Percentiles rank a stretch among this genome's conserved stretches.
These are phyloP conservation scores for Malus hybrid DNA, from an alignment of 331 rosid species.

Conservation along the genomic window DNA sequence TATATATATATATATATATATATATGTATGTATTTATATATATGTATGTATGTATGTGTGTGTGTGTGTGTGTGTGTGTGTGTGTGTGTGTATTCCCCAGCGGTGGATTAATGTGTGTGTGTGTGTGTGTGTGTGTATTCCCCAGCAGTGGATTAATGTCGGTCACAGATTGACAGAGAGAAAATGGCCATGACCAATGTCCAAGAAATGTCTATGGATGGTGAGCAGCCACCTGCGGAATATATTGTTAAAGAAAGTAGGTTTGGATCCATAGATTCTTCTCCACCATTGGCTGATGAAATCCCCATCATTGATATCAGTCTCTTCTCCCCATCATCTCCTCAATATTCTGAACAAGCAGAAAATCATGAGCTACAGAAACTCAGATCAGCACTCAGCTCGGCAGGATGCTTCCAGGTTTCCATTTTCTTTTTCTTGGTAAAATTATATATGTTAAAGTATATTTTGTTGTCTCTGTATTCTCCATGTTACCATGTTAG, in stretches of 20 bases:
- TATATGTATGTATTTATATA: too few species aligned
- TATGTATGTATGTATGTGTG: too few species aligned
- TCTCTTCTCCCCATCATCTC: constrained; percentile 14
- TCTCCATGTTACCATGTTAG: too few species aligned
- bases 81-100: too few species aligned
- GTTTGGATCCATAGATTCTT: constrained; percentile 3
- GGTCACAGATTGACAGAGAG: too few species aligned
- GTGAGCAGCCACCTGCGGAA: constrained; percentile 6
- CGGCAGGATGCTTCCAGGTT: constrained; percentile 61
- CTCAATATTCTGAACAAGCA: background rate
- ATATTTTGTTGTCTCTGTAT: too few species aligned
- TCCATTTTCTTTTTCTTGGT: background rate
- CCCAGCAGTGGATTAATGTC: too few species aligned
- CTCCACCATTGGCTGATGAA: constrained; percentile 4
- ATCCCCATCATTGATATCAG: constrained; percentile 16
- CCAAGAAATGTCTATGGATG: constrained; percentile 16
- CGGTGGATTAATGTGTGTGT: too few species aligned
- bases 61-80: too few species aligned
- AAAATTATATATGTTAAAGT: too few species aligned
- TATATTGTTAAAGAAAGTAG: constrained; percentile 3
- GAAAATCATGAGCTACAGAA: constrained; percentile 22
- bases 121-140: too few species aligned
- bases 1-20: fast-evolving
- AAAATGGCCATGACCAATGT: background rate
- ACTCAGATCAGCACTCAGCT: constrained; percentile 41